These are phyloP conservation scores for Colletotrichum caudatum DNA, from an alignment of 2,329 filamentous ascomycete genomes.

Conservation along the genomic window DNA sequence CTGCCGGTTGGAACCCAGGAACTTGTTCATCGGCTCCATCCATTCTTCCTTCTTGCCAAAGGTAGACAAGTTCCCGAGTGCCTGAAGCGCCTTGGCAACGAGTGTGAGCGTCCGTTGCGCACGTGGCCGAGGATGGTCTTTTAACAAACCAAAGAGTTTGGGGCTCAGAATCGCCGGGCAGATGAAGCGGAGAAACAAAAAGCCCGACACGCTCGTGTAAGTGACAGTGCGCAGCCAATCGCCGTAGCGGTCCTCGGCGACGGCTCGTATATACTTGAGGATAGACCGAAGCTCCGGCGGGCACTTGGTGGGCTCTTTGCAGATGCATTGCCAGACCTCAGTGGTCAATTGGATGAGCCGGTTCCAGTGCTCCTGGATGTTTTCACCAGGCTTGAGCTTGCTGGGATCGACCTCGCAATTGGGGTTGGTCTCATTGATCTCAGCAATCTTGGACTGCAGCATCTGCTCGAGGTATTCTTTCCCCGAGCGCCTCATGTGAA, in stretches of 20 bases:
- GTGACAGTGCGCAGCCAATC: slow-evolving; percentile 90
- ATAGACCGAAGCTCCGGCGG: slow-evolving; percentile 86
- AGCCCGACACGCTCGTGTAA: slow-evolving; percentile 95
- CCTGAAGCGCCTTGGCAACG: slow-evolving; percentile 92
- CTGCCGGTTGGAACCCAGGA: slow-evolving; percentile 79
- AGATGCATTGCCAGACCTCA: slow-evolving; percentile 87
- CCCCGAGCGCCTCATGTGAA: slow-evolving; percentile 94
- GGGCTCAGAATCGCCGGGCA: slow-evolving; percentile 96
- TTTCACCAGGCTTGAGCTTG: slow-evolving; percentile 73
- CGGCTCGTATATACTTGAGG: slow-evolving; percentile 90
- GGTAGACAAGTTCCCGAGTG: slow-evolving; percentile 87
- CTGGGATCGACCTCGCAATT: slow-evolving; percentile 97
- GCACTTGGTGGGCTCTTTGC: slow-evolving; percentile 77
- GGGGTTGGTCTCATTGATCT: slow-evolving; percentile 90
- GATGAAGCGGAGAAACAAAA: slow-evolving; percentile 94
- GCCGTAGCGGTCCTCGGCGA: slow-evolving; percentile 93
- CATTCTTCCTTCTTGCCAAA: slow-evolving; percentile 97
- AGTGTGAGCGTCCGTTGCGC: slow-evolving; percentile 91
- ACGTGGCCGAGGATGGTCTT: slow-evolving; percentile 83
- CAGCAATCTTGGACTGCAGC: slow-evolving; percentile 83
- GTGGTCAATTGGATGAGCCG: slow-evolving; percentile 81
- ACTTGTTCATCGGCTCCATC: slow-evolving; percentile 99
- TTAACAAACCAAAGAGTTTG: slow-evolving; percentile 87
- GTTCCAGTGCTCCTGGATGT: slow-evolving; percentile 86
- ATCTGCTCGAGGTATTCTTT: slow-evolving; percentile 93